Evolutionary conservation across 2,329 filamentous ascomycete species (phyloP).

Genomic region (Curvularia eragrostidis): DNA sequence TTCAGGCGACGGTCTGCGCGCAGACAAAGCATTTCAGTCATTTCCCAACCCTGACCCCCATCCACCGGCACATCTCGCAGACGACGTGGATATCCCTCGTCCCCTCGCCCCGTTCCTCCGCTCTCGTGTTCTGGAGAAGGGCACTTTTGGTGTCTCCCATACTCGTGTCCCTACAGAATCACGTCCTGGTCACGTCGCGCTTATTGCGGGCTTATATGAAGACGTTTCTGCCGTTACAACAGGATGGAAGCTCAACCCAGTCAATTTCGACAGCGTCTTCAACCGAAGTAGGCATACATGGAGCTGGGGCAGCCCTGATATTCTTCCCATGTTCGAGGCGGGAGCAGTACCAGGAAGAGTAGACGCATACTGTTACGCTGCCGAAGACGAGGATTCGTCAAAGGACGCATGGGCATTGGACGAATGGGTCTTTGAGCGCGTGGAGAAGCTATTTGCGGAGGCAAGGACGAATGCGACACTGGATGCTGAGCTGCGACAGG

Average conservation of each 20-base stretch:
- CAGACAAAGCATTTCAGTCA: constrained; percentile 96
- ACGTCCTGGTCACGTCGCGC: constrained; percentile 90
- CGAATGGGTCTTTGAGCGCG: constrained; percentile 93
- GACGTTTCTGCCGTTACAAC: constrained; percentile 97
- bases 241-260: constrained; percentile 97
- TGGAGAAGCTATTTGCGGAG: constrained; percentile 82
- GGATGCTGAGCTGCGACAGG: constrained; percentile 73
- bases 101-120: constrained; percentile 91
- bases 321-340: constrained; percentile 94
- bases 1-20: constrained; percentile 86
- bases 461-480: constrained; percentile 80
- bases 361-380: constrained; percentile 82
- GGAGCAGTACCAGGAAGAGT: constrained; percentile 89
- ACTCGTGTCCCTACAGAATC: constrained; percentile 97
- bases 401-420: constrained; percentile 81
- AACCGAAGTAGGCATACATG: constrained; percentile 96
- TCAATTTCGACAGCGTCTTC: constrained; percentile 98
- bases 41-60: constrained; percentile 83
- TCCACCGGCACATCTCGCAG: constrained; percentile 61
- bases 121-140: constrained; percentile 84
- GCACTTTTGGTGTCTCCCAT: constrained; percentile 96
- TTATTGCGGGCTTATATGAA: constrained; percentile 96
- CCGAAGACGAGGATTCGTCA: constrained; percentile 90
- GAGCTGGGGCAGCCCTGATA: constrained; percentile 99
- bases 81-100: constrained; percentile 70